A percentile compares a stretch with the other conserved stretches of the same genome.
Conservation (phyloP, 1,139 yeast species). For the Meyerozyma carpophila region DNA sequence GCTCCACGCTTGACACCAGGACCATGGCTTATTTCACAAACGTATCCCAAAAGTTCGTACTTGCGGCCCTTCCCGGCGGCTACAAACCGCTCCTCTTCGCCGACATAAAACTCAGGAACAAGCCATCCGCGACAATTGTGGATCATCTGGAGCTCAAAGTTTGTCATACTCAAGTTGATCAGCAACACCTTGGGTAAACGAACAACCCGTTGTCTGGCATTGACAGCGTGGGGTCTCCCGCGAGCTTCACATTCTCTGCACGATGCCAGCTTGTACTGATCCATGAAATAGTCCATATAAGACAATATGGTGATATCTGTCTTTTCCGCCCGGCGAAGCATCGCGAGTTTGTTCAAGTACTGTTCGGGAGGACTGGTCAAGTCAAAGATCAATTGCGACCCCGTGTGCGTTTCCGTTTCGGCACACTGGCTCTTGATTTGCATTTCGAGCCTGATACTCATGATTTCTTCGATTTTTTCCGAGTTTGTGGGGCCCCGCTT, state of each 20-base stretch:
- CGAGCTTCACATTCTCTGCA: constrained; percentile 17
- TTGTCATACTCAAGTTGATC: constrained; percentile 51
- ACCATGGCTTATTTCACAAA: constrained; percentile 61
- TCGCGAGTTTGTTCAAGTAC: neutral
- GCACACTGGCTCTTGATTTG: constrained; percentile 33
- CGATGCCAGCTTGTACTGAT: constrained; percentile 44
- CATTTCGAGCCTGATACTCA: constrained; percentile 41
- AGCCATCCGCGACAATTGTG: constrained; percentile 50
- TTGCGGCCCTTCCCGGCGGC: constrained; percentile 30
- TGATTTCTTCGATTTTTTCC: constrained; percentile 25
- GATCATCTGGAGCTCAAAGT: constrained; percentile 40
- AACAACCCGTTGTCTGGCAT: constrained; percentile 43
- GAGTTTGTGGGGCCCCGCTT: constrained; percentile 5
- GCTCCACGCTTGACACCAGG: constrained; percentile 42
- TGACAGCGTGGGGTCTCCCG: constrained; percentile 41
- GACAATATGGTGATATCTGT: constrained; percentile 28
- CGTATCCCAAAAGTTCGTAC: constrained; percentile 63
- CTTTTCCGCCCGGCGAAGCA: constrained; percentile 16
- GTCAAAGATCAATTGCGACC: constrained; percentile 33
- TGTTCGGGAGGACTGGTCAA: constrained; percentile 25
- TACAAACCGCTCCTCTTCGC: constrained; percentile 24
- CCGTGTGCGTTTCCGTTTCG: constrained; percentile 23
- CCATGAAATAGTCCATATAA: constrained; percentile 57
- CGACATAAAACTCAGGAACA: constrained; percentile 51
- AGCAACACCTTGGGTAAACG: constrained; percentile 65